Base-by-base conservation (phyloP, 2,329 filamentous ascomycete species). In the Acrodontium crateriforme region DNA sequence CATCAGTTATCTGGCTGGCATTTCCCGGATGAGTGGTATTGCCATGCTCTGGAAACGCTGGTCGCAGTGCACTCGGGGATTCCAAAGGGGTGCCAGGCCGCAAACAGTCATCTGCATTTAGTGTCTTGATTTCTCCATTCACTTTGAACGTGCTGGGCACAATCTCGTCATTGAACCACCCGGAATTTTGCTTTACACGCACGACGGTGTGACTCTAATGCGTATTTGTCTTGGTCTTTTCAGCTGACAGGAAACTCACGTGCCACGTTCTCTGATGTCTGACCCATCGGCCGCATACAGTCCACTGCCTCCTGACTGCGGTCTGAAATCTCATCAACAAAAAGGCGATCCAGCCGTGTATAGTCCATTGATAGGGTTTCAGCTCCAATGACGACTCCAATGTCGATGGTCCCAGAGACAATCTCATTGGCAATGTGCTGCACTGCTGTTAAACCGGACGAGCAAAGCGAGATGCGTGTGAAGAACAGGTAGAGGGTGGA, bases 351-450 rank as follows among this genome's bases (percentile, higher is more conserved):
- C 82, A 30, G 92, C 84, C 18, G 72, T 29, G 74, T 82, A 55
- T 92, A 92, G 59, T 91, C 91, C 39, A 77, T 63, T 37, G 81
- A 91, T 81, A 94, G 92, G 59, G 77, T 83, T 67, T 94, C 85
- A 76, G 89, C 92, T 21, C 85, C 85, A 2, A 80, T 82, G 7
- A 75, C 85, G 35, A 93, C 71, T 37, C 82, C 85, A 1, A 63
- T 63, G 34, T 73, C 68, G 30, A 87, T 78, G 41, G 69, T 68
- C 2, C 78, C 83, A 0, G 68, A 64, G n/a, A 71, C 68, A 42
- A 94, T 87, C 37, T 75, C 67, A 30, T 77, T 73, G 3, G 80
- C 78, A 4, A 91, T 65, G n/a, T 64, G 59, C 2, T 81, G 75
- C 26, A 93, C 77, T 16, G 78, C 75, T 41, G 81, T 78, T 25